Evolutionary conservation across 2,329 filamentous ascomycete genomes (phyloP).

Genomic region (Apiospora phragmitis): DNA sequence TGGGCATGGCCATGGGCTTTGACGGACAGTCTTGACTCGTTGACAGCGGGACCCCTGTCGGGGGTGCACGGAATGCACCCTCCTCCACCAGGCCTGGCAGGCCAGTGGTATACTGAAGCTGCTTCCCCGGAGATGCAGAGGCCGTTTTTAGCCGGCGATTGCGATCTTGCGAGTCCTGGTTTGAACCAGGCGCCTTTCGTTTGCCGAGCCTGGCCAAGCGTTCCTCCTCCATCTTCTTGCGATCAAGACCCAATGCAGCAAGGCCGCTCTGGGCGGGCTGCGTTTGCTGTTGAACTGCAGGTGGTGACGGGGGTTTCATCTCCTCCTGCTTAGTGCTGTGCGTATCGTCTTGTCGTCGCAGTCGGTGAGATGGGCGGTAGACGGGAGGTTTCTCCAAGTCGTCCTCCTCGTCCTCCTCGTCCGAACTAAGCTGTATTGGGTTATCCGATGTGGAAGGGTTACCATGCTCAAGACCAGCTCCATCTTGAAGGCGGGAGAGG

Average conservation of each 20-base stretch:
- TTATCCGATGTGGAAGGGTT: slow-evolving; percentile 18
- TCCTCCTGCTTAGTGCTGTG: not conserved
- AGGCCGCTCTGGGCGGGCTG: slow-evolving; percentile 20
- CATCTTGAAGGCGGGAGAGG: slow-evolving; percentile 50
- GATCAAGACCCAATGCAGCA: slow-evolving; percentile 59
- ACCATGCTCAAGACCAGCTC: slow-evolving; percentile 10
- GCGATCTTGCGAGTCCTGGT: slow-evolving; percentile 18
- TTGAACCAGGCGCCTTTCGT: slow-evolving; percentile 42
- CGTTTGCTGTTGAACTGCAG: slow-evolving; percentile 14
- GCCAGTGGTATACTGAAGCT: not conserved
- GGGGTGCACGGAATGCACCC: not conserved
- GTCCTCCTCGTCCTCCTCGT: slow-evolving; percentile 21
- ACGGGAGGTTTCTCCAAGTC: slow-evolving; percentile 19
- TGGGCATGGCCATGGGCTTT: not conserved
- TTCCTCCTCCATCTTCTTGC: slow-evolving; percentile 84
- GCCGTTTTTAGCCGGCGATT: slow-evolving; percentile 20
- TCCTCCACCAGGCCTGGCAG: not conserved
- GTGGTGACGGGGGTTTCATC: not conserved
- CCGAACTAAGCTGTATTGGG: slow-evolving; percentile 33
- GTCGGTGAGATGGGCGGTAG: slow-evolving; percentile 4
- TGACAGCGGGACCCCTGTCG: not conserved
- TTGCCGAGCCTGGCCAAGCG: slow-evolving; percentile 71
- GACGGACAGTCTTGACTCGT: not conserved
- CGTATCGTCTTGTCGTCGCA: slow-evolving; percentile 13
- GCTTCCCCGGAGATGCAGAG: not conserved